Percentiles rank a stretch among this genome's conserved stretches.
phyloP scores from a whole-genome alignment of 164 flowering plant species.

The Paratinospora sagittata region DNA sequence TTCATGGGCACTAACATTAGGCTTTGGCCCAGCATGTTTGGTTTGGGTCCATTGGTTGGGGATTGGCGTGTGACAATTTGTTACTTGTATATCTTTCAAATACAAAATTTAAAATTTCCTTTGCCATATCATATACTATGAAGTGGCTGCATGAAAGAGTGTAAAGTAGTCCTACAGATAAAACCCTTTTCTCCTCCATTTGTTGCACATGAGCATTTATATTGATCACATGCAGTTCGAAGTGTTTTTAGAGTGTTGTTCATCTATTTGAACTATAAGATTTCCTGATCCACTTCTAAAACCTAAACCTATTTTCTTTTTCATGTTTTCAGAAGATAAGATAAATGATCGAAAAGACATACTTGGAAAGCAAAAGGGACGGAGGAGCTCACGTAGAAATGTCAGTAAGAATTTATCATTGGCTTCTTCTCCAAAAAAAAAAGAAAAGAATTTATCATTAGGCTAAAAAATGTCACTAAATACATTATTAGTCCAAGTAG shows the following conservation, averaged over 20 bases:
- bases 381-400: constrained; percentile 17
- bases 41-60: too few species aligned
- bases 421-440: too few species aligned
- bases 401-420: constrained; percentile 26
- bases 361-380: constrained; percentile 40
- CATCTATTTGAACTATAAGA: not conserved
- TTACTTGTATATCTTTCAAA: too few species aligned
- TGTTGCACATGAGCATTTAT: not conserved
- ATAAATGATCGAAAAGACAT: constrained; percentile 24
- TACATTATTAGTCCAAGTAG: too few species aligned
- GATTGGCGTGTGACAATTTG: too few species aligned
- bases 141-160: not conserved
- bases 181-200: not conserved
- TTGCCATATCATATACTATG: not conserved
- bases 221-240: not conserved
- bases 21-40: too few species aligned
- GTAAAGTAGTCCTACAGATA: not conserved
- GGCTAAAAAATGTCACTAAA: not conserved
- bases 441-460: not conserved
- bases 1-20: too few species aligned
- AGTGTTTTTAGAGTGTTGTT: not conserved
- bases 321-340: constrained; percentile 45
- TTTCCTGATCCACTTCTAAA: not conserved
- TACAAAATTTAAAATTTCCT: not conserved
- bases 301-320: not conserved